Percentiles rank a stretch among this genome's conserved stretches.
Conservation (phyloP, 495 filamentous ascomycete genomes). For the Penicillium cinerascens region DNA sequence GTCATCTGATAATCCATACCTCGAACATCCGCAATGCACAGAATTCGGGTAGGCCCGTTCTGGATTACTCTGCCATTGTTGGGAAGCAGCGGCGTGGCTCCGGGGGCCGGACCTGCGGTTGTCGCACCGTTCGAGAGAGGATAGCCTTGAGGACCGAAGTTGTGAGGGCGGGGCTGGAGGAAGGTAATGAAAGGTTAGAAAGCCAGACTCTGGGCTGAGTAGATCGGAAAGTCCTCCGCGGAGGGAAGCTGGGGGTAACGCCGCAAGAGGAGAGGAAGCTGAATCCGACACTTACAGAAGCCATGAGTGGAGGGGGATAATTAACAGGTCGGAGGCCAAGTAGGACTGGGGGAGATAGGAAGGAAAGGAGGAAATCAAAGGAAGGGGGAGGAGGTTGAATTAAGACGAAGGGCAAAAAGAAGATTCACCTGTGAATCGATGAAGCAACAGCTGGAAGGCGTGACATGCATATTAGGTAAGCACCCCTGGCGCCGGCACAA, state of each 20-base stretch:
- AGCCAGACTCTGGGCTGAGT: not conserved
- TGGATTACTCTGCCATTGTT: constrained; percentile 77
- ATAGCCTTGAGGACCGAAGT: constrained; percentile 49
- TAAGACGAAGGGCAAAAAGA: constrained; percentile 22
- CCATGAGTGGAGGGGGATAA: constrained; percentile 38
- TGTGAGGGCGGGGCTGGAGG: constrained; percentile 45
- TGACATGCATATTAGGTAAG: constrained; percentile 26
- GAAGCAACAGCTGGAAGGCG: constrained; percentile 18
- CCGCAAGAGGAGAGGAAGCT: constrained; percentile 17
- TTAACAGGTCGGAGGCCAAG: constrained; percentile 1
- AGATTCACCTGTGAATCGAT: constrained; percentile 21
- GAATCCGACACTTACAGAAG: constrained; percentile 47
- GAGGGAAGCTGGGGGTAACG: constrained; percentile 10
- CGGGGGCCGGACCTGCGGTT: constrained; percentile 45
- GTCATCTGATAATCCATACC: constrained; percentile 51
- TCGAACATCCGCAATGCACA: constrained; percentile 97
- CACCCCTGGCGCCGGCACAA: constrained; percentile 17
- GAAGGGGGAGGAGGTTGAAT: constrained; percentile 17
- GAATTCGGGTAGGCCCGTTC: constrained; percentile 74
- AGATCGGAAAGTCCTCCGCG: not conserved
- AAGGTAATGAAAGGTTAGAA: constrained; percentile 5
- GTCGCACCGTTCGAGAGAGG: constrained; percentile 47
- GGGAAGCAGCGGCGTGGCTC: constrained; percentile 53
- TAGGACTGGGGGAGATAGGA: constrained; percentile 14
- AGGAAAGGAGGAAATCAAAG: constrained; percentile 18